Evolutionary conservation across 495 filamentous ascomycete genomes (phyloP).

Genomic region (Friedmanniomyces endolithicus): DNA sequence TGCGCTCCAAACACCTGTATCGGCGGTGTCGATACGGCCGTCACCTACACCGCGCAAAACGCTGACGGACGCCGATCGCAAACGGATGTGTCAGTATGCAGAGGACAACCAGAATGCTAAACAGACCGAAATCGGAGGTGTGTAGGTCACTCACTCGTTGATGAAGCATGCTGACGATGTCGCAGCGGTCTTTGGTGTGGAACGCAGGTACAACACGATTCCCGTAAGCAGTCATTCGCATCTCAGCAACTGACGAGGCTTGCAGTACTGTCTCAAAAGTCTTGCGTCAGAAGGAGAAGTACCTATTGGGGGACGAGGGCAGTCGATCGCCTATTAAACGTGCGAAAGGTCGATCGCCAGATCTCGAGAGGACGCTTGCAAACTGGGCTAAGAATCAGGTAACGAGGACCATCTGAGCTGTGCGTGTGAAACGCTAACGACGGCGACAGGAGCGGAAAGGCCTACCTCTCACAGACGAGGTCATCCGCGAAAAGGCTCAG

Average conservation of each 20-base stretch:
- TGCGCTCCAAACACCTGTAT: conserved; percentile 31
- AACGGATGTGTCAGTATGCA: conserved; percentile 90
- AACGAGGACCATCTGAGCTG: neutral
- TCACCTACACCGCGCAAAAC: conserved; percentile 67
- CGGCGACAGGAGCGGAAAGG: conserved; percentile 54
- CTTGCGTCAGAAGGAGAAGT: conserved; percentile 90
- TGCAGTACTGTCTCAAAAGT: conserved; percentile 94
- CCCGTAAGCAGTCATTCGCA: neutral
- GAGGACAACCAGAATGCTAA: conserved; percentile 91
- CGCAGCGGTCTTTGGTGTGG: conserved; percentile 83
- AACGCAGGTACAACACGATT: conserved; percentile 68
- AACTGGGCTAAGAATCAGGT: conserved; percentile 66
- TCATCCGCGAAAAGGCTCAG: conserved; percentile 76
- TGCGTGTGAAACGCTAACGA: conserved; percentile 1
- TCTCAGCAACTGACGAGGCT: neutral
- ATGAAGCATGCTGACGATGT: conserved; percentile 19
- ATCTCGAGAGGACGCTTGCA: conserved; percentile 87
- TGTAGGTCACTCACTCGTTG: conserved; percentile 19
- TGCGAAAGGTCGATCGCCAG: conserved; percentile 79
- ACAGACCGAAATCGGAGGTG: conserved; percentile 95
- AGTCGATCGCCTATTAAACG: conserved; percentile 80
- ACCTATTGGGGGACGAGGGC: conserved; percentile 78
- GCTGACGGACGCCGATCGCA: conserved; percentile 80
- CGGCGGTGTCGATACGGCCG: conserved; percentile 34
- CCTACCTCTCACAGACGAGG: conserved; percentile 60